These are phyloP conservation scores for Tetrapisispora taiwanensis DNA, from an alignment of 805 yeast genomes.

Conservation along the genomic window DNA sequence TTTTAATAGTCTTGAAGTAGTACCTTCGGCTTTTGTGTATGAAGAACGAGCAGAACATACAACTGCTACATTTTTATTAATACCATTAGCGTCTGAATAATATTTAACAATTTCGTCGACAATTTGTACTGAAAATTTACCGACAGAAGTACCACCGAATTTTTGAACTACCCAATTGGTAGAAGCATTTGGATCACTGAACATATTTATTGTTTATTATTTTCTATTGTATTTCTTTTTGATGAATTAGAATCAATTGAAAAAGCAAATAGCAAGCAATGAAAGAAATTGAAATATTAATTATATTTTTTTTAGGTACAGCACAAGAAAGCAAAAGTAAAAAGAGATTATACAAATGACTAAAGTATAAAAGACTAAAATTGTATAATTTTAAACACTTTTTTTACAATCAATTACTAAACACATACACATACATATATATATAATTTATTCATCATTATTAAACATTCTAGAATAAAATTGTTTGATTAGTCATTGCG, in stretches of 20 bases:
- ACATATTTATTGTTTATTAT: neutral
- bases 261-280: neutral
- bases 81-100: conserved; percentile 27
- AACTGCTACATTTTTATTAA: conserved; percentile 62
- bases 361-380: too few species aligned
- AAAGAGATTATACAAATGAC: too few species aligned
- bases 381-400: too few species aligned
- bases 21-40: conserved; percentile 85
- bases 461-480: too few species aligned
- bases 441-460: too few species aligned
- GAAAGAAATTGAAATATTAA: neutral
- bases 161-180: conserved; percentile 75
- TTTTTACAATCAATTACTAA: too few species aligned
- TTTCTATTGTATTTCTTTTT: too few species aligned
- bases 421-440: too few species aligned
- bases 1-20: conserved; percentile 73
- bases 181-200: conserved; percentile 1
- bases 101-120: conserved; percentile 73
- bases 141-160: conserved; percentile 96
- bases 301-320: too few species aligned
- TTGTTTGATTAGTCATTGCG: too few species aligned
- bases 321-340: too few species aligned
- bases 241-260: too few species aligned
- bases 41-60: conserved; percentile 95
- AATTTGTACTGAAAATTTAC: conserved; percentile 81